These are phyloP conservation scores for Fusarium sp. DNA, from an alignment of 2,329 filamentous ascomycete species.

Conservation along the genomic window DNA sequence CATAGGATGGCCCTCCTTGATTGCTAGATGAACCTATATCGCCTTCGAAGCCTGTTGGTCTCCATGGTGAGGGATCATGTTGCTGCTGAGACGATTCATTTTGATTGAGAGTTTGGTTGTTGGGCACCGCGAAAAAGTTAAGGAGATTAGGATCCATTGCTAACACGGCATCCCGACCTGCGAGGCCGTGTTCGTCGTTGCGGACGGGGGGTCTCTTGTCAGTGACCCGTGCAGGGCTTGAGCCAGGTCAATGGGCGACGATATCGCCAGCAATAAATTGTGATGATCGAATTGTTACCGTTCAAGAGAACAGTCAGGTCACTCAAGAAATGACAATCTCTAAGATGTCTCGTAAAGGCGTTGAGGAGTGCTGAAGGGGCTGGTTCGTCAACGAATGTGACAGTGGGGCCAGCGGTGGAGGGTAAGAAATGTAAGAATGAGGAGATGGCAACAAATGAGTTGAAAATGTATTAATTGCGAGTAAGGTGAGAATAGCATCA, in stretches of 20 bases:
- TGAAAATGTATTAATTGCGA: constrained; percentile 13
- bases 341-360: constrained; percentile 35
- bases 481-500: constrained; percentile 19
- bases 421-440: constrained; percentile 13
- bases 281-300: constrained; percentile 7
- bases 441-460: constrained; percentile 8
- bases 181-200: constrained; percentile 43
- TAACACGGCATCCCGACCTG: constrained; percentile 50
- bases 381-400: constrained; percentile 39
- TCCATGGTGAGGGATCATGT: constrained; percentile 43
- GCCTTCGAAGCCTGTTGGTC: constrained; percentile 32
- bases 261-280: constrained; percentile 1
- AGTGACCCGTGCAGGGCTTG: constrained; percentile 35
- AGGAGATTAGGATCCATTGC: constrained; percentile 50
- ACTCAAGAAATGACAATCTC: constrained; percentile 29
- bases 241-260: constrained; percentile 40
- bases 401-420: constrained; percentile 33
- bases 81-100: constrained; percentile 46
- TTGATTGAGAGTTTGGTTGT: constrained; percentile 47
- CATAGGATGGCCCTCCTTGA: constrained; percentile 48
- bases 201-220: constrained; percentile 40
- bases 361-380: constrained; percentile 31
- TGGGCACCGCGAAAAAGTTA: constrained; percentile 49
- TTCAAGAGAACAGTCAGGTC: constrained; percentile 20
- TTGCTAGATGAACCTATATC: constrained; percentile 44